Evolutionary conservation across 257 asterid species (phyloP).

Genomic region (Solanum rostratum): DNA sequence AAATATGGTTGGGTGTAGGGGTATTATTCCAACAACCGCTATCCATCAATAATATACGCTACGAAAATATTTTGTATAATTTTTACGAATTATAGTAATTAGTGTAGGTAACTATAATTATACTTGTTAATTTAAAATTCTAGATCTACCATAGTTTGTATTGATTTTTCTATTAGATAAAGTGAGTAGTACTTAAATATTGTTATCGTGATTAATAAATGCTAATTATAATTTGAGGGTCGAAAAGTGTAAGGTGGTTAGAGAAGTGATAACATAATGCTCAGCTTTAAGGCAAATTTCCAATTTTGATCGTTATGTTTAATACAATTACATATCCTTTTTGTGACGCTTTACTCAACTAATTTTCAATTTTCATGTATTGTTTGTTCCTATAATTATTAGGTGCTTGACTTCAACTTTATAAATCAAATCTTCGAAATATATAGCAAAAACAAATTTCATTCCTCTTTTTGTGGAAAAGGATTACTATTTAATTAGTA

Average conservation of each 20-base stretch:
- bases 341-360: background rate
- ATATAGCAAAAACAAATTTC: background rate
- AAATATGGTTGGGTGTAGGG: background rate
- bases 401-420: background rate
- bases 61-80: too few species aligned
- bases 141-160: background rate
- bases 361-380: background rate
- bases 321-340: background rate
- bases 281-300: slow-evolving; percentile 2
- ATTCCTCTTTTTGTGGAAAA: background rate
- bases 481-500: background rate
- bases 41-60: background rate
- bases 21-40: background rate
- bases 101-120: too few species aligned
- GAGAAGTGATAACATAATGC: background rate
- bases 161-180: too few species aligned
- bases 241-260: background rate
- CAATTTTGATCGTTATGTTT: background rate
- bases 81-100: too few species aligned
- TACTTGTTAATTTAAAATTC: background rate
- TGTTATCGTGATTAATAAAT: background rate
- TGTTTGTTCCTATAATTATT: background rate
- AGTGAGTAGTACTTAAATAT: background rate
- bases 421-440: background rate
- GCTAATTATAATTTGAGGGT: background rate